Evolutionary conservation across 805 yeast genomes (phyloP).

Genomic region (Myxozyma neglecta): DNA sequence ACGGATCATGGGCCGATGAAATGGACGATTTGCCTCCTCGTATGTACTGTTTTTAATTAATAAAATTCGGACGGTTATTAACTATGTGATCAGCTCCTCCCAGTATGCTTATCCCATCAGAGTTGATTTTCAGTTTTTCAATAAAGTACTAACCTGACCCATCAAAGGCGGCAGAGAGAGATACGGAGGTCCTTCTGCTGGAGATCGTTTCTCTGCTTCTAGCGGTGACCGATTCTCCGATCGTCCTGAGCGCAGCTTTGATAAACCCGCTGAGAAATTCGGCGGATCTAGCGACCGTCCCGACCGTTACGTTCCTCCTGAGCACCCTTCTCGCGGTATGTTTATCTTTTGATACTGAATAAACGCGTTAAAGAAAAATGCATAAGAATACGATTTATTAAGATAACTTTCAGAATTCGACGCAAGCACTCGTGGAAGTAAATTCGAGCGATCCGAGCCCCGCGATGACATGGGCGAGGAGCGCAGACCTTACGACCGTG

Average conservation of each 20-base stretch:
- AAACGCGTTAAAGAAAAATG: no score
- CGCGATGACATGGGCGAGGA: constrained; percentile 8
- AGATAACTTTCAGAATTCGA: constrained; percentile 15
- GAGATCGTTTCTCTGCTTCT: constrained; percentile 13
- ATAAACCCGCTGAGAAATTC: background rate
- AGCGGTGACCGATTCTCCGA: constrained; percentile 17
- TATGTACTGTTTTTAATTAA: constrained; percentile 6
- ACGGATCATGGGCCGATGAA: constrained; percentile 33
- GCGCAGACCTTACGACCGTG: constrained; percentile 30
- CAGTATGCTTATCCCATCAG: background rate
- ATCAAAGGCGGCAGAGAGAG: background rate
- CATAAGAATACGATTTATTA: background rate
- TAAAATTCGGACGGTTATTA: background rate
- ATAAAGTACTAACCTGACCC: background rate
- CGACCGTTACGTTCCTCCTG: constrained; percentile 20
- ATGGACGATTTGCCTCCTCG: constrained; percentile 31
- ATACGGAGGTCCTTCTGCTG: constrained; percentile 5
- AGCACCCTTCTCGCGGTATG: constrained; percentile 12
- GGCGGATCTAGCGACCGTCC: constrained; percentile 3
- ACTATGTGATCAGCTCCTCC: constrained; percentile 4
- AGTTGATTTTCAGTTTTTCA: background rate
- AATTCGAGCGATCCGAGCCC: constrained; percentile 14
- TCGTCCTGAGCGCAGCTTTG: constrained; percentile 4
- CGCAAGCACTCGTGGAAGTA: constrained; percentile 23
- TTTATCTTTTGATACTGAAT: no score